Evolutionary conservation across 2,329 filamentous ascomycete species (phyloP).

Genomic region (Alternaria alternata): DNA sequence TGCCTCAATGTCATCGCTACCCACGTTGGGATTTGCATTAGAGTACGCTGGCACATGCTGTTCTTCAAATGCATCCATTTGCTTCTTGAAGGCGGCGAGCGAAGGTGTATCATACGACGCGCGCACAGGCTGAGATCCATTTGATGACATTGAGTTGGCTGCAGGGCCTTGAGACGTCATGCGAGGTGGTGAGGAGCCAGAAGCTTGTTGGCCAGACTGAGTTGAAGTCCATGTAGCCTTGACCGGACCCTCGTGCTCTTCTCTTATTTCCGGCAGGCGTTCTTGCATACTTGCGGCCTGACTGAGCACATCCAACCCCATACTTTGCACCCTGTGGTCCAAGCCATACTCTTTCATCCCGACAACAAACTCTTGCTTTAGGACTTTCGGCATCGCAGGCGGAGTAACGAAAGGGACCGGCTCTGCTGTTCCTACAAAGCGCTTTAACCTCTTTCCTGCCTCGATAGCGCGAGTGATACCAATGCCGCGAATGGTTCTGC

Average conservation of each 20-base stretch:
- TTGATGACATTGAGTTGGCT: not conserved
- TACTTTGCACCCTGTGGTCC: not conserved
- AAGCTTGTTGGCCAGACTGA: not conserved
- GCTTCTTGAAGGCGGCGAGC: not conserved
- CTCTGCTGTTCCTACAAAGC: constrained; percentile 18
- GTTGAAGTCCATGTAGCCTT: not conserved
- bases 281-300: not conserved
- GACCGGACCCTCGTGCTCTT: constrained; percentile 4
- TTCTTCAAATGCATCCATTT: not conserved
- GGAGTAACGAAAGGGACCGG: constrained; percentile 21
- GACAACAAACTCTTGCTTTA: constrained; percentile 14
- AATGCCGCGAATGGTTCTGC: constrained; percentile 2
- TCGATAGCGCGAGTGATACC: constrained; percentile 10
- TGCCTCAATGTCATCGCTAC: not conserved
- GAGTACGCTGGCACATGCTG: not conserved
- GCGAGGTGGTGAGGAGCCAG: not conserved
- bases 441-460: constrained; percentile 19
- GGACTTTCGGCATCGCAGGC: constrained; percentile 15
- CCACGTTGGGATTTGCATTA: too few relatives aligned
- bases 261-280: constrained; percentile 1
- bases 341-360: constrained; percentile 17
- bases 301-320: not conserved
- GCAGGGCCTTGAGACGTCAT: not conserved
- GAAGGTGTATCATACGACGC: not conserved
- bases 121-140: not conserved